phyloP scores from a whole-genome alignment of 129 eudicot genomes.

The Helianthus annuus region DNA sequence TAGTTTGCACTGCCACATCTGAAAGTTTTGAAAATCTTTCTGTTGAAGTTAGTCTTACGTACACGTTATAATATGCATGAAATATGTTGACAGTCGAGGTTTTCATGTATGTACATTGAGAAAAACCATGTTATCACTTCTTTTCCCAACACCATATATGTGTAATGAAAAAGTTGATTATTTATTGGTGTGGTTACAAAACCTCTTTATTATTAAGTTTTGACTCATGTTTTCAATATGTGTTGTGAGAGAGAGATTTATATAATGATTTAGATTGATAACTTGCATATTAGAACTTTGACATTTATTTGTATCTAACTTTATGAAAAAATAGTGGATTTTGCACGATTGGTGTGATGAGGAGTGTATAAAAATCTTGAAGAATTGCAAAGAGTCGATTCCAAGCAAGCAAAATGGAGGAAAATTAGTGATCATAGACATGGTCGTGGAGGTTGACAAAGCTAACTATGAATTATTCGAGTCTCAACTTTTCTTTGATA shows the following conservation, averaged over 20 bases:
- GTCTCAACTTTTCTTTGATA: conserved; percentile 30
- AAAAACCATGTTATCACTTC: not conserved
- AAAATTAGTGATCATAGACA: conserved; percentile 23
- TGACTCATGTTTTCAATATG: not conserved
- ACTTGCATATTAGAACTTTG: not conserved
- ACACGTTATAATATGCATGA: too few species aligned
- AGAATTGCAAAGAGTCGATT: conserved; percentile 29
- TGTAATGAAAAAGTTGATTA: not conserved
- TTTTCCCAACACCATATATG: not conserved
- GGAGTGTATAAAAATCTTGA: conserved; percentile 27
- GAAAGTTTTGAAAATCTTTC: too few species aligned
- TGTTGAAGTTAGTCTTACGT: too few species aligned
- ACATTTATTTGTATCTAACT: not conserved
- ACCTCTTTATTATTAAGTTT: not conserved
- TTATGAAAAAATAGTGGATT: conserved; percentile 22
- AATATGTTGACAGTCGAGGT: too few species aligned
- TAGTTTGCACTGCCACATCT: too few species aligned
- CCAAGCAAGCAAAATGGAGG: conserved; percentile 29
- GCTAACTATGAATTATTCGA: not conserved
- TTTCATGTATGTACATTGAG: too few species aligned
- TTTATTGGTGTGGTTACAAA: not conserved
- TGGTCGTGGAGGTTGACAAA: conserved; percentile 17
- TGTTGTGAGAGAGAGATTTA: not conserved
- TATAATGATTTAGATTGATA: not conserved
- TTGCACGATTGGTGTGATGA: conserved; percentile 38